Evolutionary conservation across 2,329 filamentous ascomycete species (phyloP).

Genomic region (Aschersonia sp.): DNA sequence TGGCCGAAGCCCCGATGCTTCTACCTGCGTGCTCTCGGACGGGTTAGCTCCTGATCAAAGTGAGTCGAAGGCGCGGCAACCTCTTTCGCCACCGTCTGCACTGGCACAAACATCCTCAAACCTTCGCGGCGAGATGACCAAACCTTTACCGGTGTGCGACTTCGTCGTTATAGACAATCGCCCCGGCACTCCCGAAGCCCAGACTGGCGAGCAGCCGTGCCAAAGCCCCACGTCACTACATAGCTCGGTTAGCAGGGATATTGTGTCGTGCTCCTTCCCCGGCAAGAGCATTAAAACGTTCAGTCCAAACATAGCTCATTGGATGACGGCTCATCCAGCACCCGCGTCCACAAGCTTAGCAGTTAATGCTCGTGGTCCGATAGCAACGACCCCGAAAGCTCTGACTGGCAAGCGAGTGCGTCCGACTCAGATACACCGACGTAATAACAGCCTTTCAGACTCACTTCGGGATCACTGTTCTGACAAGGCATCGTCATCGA

Average conservation of each 20-base stretch:
- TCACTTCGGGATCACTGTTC: conserved; percentile 56
- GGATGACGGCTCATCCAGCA: conserved; percentile 40
- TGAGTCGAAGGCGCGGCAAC: conserved; percentile 25
- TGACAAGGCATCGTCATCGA: conserved; percentile 31
- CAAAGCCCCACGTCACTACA: conserved; percentile 28
- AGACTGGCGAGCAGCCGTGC: conserved; percentile 9
- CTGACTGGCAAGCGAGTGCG: conserved; percentile 44
- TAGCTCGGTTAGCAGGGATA: conserved; percentile 44
- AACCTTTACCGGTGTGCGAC: conserved; percentile 30
- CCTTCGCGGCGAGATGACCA: conserved; percentile 29
- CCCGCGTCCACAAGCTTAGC: conserved; percentile 16
- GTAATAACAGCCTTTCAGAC: conserved; percentile 78
- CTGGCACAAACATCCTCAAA: conserved; percentile 11
- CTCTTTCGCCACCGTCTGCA: background rate
- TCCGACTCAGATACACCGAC: conserved; percentile 51
- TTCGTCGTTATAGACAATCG: conserved; percentile 28
- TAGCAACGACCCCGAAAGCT: conserved; percentile 43
- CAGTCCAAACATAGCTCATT: conserved; percentile 24
- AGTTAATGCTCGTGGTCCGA: conserved; percentile 19
- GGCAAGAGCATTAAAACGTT: conserved; percentile 29
- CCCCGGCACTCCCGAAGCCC: conserved; percentile 31
- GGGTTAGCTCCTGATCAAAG: conserved; percentile 26
- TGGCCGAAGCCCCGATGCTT: too few relatives aligned
- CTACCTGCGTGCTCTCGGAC: conserved; percentile 29
- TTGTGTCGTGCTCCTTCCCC: conserved; percentile 50